Base-by-base conservation (phyloP, 2,329 filamentous ascomycete species). In the Fusarium palustre region DNA sequence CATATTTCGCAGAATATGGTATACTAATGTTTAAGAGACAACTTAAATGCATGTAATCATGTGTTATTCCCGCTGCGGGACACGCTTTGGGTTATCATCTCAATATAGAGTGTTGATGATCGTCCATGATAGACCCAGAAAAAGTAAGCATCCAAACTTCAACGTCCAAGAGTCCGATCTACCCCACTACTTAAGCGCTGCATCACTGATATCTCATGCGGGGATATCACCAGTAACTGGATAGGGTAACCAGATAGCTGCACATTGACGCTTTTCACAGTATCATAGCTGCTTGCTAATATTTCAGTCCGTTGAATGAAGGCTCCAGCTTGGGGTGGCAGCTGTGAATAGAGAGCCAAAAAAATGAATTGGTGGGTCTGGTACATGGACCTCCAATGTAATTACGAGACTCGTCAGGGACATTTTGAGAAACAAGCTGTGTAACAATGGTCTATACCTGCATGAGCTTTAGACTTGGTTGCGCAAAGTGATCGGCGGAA, bases 101-200 rank as follows among this genome's bases (percentile, higher is more conserved):
- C 16, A 12, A 16, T 10, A 16, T 22, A 50, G n/a, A 6, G 33
- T 39, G 28, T 22, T 22, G 24, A 22, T 15, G 48, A 50, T 50
- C 33, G 18, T 30, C 48, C 24, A 50, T 39, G 24, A 50, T 31
- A 39, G 48, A 39, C 48, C 48, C 48, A 50, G 25, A 50, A 50
- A 50, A 50, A 50, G 34, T 41, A 50, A 50, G 48, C n/a, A 50
- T 50, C 30, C 48, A 50, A 41, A 25, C 33, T 50, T 39, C 48
- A 50, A 41, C 34, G 24, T 50, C 10, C 41, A 38, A 50, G 41
- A 50, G 18, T 24, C 36, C 34, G 24, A 50, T 50, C 48, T 50
- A 41, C 48, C 48, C 48, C 48, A 24, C 48, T 39, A 24, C 48
- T 50, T 39, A 39, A 50, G 43, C 13, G n/a, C 34, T 50, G 28